These are phyloP conservation scores for Pseudopithomyces chartarum DNA, from an alignment of 2,329 filamentous ascomycete species.

Conservation along the genomic window DNA sequence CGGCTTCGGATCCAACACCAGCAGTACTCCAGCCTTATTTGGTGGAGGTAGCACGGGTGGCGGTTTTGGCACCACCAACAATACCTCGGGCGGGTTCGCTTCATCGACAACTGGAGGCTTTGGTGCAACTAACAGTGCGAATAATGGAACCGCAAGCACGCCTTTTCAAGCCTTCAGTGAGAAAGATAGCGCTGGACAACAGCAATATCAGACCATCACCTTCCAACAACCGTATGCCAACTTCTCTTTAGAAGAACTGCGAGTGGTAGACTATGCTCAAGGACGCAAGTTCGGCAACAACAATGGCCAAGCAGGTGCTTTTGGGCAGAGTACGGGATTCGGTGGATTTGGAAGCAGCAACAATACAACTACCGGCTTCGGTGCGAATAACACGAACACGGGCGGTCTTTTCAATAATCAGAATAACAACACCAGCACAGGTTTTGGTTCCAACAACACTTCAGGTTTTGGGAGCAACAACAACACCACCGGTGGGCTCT, in stretches of 20 bases:
- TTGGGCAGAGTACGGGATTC: constrained; percentile 70
- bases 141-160: constrained; percentile 67
- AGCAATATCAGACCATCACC: constrained; percentile 77
- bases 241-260: constrained; percentile 76
- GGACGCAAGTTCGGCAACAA: constrained; percentile 83
- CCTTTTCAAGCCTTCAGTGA: constrained; percentile 73
- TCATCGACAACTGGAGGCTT: constrained; percentile 25
- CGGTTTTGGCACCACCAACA: constrained; percentile 45
- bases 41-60: constrained; percentile 14
- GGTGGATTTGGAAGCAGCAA: constrained; percentile 51
- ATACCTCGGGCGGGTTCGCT: constrained; percentile 16
- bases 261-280: constrained; percentile 82
- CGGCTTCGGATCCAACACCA: constrained; percentile 17
- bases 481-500: constrained; percentile 39
- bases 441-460: constrained; percentile 42
- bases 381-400: constrained; percentile 45
- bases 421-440: constrained; percentile 42
- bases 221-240: constrained; percentile 84
- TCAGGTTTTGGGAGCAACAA: constrained; percentile 29
- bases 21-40: constrained; percentile 18
- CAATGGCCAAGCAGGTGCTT: constrained; percentile 79
- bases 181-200: constrained; percentile 65
- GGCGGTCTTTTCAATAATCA: constrained; percentile 52
- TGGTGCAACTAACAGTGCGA: constrained; percentile 37
- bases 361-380: constrained; percentile 54